phyloP scores from a whole-genome alignment of 75 land plant species.

The Selaginella moellendorffii region DNA sequence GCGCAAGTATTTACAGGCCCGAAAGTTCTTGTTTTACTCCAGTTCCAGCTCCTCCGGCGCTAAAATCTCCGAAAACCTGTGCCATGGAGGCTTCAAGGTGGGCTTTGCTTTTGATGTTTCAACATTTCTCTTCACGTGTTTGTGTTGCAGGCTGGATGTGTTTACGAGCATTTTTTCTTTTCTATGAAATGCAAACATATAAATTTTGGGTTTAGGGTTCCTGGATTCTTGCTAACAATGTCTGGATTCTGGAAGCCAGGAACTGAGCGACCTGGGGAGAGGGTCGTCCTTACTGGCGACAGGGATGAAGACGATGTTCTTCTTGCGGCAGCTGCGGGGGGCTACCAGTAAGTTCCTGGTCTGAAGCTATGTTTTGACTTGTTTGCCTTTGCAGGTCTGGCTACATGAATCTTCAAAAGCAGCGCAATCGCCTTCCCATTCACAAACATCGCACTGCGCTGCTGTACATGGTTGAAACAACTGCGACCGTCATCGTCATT shows the following conservation, averaged over 20 bases:
- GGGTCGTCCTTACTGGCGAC: background rate
- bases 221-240: background rate
- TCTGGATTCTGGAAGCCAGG: slow-evolving; percentile 15
- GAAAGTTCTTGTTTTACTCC: too few relatives aligned
- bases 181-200: too few relatives aligned
- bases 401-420: slow-evolving; percentile 46
- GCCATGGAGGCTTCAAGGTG: background rate
- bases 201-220: slow-evolving; percentile 1
- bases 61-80: too few relatives aligned
- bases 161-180: too few relatives aligned
- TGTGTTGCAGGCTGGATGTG: too few relatives aligned
- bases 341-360: background rate
- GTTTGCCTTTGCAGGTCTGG: slow-evolving; percentile 28
- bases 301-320: slow-evolving; percentile 3
- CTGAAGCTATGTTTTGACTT: background rate
- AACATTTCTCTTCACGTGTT: too few relatives aligned
- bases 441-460: slow-evolving; percentile 59
- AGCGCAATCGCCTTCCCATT: slow-evolving; percentile 71
- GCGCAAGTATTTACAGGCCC: background rate
- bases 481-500: slow-evolving; percentile 63
- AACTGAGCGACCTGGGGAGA: background rate
- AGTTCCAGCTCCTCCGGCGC: too few relatives aligned
- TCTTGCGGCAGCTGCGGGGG: background rate
- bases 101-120: too few relatives aligned
- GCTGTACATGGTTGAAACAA: slow-evolving; percentile 73